Base-by-base conservation (phyloP, 2,329 filamentous ascomycete species). In the Penicillium sp. region DNA sequence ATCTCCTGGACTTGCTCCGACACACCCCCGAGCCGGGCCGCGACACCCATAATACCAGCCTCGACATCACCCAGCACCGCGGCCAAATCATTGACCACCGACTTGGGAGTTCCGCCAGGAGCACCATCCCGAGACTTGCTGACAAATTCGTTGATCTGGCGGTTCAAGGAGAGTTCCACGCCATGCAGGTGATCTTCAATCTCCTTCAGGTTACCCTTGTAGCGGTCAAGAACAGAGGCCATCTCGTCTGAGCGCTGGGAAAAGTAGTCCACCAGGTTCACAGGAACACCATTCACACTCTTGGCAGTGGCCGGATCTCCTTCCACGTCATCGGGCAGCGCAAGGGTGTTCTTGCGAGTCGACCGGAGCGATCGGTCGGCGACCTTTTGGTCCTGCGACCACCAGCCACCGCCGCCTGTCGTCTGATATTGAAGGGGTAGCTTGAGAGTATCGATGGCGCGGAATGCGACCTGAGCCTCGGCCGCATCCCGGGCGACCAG, bases 381-480 rank as follows among this genome's bases (percentile, higher is more conserved):
- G 26, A 77, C 68, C 46, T 77, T 72, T 60, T 79, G 77, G 61
- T 79, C 74, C 42, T 74, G 71, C 22, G 76, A 75, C 75, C 76
- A 79, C 77, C 76, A 78, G 22, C 76, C 73, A 59, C 75, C 73
- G 58, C 71, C 72, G 16, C 75, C 69, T 8, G 74, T 74, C 59
- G 85, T 84, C 68, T 88, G 86, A 71, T 86, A 89, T 65, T 87
- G 83, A 52, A 81, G 70, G 1, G 91, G 91, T 16, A 93, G 81
- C 68, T 89, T 88, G 57, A 93, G 81, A 70, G 91, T 91, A 70
- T 92, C 88, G 35, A 91, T 86, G 25, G 89, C 88, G 59, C 88
- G 86, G 80, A 92, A 91, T 62, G 86, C 86, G 57, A 92, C 83
- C 66, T 88, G 85, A 8, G 89, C 89, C 67, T 93, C 88, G 40